These are phyloP conservation scores for Cyberlindnera galapagoensis DNA, from an alignment of 805 yeast species.

Conservation along the genomic window DNA sequence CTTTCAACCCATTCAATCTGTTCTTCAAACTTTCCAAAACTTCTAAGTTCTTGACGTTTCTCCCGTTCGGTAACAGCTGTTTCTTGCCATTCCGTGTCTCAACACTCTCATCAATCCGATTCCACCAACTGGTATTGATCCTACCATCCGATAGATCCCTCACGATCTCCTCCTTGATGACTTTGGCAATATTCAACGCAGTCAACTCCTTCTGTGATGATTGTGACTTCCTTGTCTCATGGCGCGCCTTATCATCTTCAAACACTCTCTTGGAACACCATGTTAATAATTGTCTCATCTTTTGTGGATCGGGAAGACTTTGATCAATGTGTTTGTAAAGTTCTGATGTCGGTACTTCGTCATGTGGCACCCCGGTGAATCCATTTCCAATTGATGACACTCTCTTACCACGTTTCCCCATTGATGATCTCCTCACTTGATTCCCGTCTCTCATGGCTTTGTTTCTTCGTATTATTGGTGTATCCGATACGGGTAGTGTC, in stretches of 20 bases:
- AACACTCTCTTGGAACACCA: constrained; percentile 58
- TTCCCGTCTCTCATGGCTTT: constrained; percentile 25
- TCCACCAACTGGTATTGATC: constrained; percentile 67
- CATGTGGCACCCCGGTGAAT: constrained; percentile 59
- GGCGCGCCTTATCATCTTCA: constrained; percentile 24
- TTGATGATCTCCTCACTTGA: constrained; percentile 41
- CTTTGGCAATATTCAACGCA: constrained; percentile 47
- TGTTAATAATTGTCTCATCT: constrained; percentile 59
- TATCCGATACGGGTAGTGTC: constrained; percentile 29
- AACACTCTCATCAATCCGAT: constrained; percentile 25
- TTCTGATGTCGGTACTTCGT: constrained; percentile 45
- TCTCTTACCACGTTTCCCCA: constrained; percentile 60
- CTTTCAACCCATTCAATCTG: constrained; percentile 36
- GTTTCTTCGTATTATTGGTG: constrained; percentile 33
- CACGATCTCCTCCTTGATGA: constrained; percentile 57
- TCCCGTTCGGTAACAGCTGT: constrained; percentile 48
- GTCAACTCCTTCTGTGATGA: constrained; percentile 33
- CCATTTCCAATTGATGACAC: constrained; percentile 74
- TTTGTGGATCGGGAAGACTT: constrained; percentile 62
- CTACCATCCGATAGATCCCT: constrained; percentile 53
- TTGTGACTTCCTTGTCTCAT: constrained; percentile 20
- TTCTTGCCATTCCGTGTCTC: constrained; percentile 22
- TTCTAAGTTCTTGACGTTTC: constrained; percentile 44
- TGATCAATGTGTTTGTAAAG: constrained; percentile 58
- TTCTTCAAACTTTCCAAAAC: constrained; percentile 40